A percentile compares a stretch with the other conserved stretches of the same genome.
These are phyloP conservation scores for Fusarium oligoseptatum DNA, from an alignment of 2,329 filamentous ascomycete species.

Conservation along the genomic window DNA sequence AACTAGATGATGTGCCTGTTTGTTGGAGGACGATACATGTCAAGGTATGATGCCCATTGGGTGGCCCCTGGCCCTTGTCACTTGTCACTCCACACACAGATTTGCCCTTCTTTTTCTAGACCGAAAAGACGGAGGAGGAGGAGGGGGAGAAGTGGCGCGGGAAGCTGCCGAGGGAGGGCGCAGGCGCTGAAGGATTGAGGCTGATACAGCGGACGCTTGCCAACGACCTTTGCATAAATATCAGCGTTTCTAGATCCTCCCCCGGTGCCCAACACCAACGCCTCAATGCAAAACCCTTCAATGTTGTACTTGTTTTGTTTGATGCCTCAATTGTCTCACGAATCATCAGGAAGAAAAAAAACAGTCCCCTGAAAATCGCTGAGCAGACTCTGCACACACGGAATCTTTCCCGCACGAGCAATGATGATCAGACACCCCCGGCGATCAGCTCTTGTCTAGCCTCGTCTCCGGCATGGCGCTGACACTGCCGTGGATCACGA, in stretches of 20 bases:
- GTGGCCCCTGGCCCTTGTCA: constrained; percentile 14
- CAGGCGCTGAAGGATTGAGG: background rate
- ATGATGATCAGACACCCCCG: constrained; percentile 33
- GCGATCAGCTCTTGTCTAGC: constrained; percentile 28
- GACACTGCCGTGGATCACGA: constrained; percentile 22
- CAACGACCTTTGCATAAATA: background rate
- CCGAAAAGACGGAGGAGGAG: constrained; percentile 25
- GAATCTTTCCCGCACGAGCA: constrained; percentile 21
- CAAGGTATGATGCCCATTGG: constrained; percentile 1
- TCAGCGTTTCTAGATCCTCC: background rate
- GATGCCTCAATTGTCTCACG: background rate
- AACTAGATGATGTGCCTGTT: constrained; percentile 1
- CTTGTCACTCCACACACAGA: constrained; percentile 9
- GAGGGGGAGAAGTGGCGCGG: constrained; percentile 23
- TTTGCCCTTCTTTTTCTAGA: constrained; percentile 35
- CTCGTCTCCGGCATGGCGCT: constrained; percentile 12
- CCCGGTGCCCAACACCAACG: background rate
- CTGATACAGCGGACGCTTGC: constrained; percentile 3
- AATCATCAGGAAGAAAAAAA: background rate
- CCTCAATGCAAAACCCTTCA: background rate
- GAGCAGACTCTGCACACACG: constrained; percentile 14
- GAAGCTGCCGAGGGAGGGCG: constrained; percentile 20
- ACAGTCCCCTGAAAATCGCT: constrained; percentile 3
- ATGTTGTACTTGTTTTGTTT: constrained; percentile 11
- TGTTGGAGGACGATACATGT: background rate